Evolutionary conservation across 768 basidiomycete genomes (phyloP), one percentile per base, ranked within the genome.

Genomic region (Psilocybe cyanescens): DNA sequence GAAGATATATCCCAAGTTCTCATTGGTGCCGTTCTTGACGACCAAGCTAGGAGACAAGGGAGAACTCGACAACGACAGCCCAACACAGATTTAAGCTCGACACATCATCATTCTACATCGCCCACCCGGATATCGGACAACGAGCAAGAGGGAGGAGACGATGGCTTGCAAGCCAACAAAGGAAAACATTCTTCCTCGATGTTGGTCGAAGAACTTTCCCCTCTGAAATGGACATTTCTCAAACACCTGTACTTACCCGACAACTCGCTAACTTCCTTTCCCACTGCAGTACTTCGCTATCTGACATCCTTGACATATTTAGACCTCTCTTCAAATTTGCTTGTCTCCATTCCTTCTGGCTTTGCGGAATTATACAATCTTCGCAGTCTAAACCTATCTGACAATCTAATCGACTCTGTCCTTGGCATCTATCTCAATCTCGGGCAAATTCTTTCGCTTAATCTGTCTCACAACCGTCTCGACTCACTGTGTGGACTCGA

Each of bases 391-490:
- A 96, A 97, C 75, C 85, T 99, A n/a, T 83, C 92, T 14, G 91
- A 96, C 74, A 99, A 99, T 78, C 94, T 99, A 86, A 95, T 99
- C 66, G 95, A 97, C 72, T 95, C 96, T 16, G 90, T 99, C 16
- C 84, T 95, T 3, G 91, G 92, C 30, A 92, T 97, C 60, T 92
- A 95, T 70, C 84, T 84, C 39, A 85, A 87, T 55, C 83, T 98
- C 39, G 93, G 92, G 1, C 87, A 89, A 63, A 81, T 97, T 28
- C 79, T 89, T 16, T 79, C 83, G 5, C 79, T 99, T 67, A 95
- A 97, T 74, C 81, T 99, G 16, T 84, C 92, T 1, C 79, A 83
- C 57, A 99, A 99, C 70, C 87, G 97, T 4, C 86, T 98, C 54
- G 94, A 97, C 69, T 95, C 94, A n/a, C 85, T 99, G 57, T 95